Evolutionary conservation across 108 stramenopile species (phyloP).

Genomic region (Cyclotella atomus): DNA sequence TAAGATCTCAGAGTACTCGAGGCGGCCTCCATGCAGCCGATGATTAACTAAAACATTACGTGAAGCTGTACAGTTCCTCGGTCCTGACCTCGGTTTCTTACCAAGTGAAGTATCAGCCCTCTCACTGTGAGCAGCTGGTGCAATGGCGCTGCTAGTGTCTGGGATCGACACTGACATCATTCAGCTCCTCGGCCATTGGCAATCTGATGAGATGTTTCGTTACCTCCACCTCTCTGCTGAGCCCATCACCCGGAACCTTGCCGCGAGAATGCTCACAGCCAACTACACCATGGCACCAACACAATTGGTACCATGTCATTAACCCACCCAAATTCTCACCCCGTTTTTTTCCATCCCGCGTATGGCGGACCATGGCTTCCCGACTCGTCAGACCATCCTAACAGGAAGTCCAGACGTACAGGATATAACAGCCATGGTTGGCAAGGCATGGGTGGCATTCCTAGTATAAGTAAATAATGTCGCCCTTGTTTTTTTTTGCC

Average conservation of each 20-base stretch:
- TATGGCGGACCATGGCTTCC: neutral
- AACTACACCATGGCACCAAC: constrained; percentile 1
- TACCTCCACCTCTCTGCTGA: constrained; percentile 2
- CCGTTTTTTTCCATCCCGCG: neutral
- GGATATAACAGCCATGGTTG: neutral
- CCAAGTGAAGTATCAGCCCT: neutral
- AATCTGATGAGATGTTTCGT: neutral
- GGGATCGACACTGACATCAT: neutral
- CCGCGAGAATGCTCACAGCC: neutral
- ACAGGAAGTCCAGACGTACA: neutral
- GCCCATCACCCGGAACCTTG: neutral
- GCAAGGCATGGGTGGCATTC: neutral
- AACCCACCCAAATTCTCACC: neutral
- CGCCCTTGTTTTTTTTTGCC: too few relatives aligned
- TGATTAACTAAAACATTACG: neutral
- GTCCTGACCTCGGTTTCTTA: neutral
- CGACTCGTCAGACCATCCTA: too few relatives aligned
- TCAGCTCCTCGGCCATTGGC: neutral
- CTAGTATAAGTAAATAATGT: too few relatives aligned
- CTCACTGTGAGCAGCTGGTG: neutral
- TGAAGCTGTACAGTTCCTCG: neutral
- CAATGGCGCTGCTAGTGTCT: neutral
- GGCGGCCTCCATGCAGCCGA: too few relatives aligned
- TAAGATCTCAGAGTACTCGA: too few relatives aligned
- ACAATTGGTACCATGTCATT: neutral